Conservation (phyloP, 2,329 filamentous ascomycete species). For the Pyrenophora seminiperda region DNA sequence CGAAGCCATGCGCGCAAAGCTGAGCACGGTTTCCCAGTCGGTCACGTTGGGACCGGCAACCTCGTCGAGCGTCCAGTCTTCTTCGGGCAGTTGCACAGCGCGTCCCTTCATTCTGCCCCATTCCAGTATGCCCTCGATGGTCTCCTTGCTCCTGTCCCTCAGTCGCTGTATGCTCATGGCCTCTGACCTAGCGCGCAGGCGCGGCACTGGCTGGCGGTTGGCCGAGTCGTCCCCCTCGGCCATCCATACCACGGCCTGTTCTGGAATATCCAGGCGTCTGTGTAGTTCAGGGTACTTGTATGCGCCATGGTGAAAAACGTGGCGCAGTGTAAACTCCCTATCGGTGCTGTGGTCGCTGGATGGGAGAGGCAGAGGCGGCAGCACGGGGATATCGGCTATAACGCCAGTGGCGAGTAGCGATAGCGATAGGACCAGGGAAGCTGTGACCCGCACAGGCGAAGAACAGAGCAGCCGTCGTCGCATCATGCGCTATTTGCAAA, state of each 20-base stretch:
- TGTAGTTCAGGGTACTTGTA: slow-evolving; percentile 78
- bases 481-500: slow-evolving; percentile 26
- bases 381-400: slow-evolving; percentile 45
- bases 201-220: slow-evolving; percentile 50
- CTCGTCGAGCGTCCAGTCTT: slow-evolving; percentile 83
- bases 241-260: slow-evolving; percentile 66
- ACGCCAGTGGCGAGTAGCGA: slow-evolving; percentile 65
- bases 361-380: slow-evolving; percentile 30
- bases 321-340: slow-evolving; percentile 64
- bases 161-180: slow-evolving; percentile 77
- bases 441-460: slow-evolving; percentile 68
- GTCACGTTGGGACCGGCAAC: slow-evolving; percentile 79
- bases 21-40: slow-evolving; percentile 82
- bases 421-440: slow-evolving; percentile 68
- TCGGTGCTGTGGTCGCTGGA: slow-evolving; percentile 27
- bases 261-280: slow-evolving; percentile 72
- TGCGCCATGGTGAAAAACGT: slow-evolving; percentile 91
- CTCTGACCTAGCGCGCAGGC: slow-evolving; percentile 63
- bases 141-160: slow-evolving; percentile 73
- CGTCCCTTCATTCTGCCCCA: slow-evolving; percentile 71
- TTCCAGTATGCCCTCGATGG: slow-evolving; percentile 78
- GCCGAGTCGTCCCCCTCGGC: slow-evolving; percentile 60
- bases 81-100: slow-evolving; percentile 69
- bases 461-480: slow-evolving; percentile 42
- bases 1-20: slow-evolving; percentile 83